phyloP scores from a whole-genome alignment of 768 basidiomycete species.

The Serendipita vermifera region DNA sequence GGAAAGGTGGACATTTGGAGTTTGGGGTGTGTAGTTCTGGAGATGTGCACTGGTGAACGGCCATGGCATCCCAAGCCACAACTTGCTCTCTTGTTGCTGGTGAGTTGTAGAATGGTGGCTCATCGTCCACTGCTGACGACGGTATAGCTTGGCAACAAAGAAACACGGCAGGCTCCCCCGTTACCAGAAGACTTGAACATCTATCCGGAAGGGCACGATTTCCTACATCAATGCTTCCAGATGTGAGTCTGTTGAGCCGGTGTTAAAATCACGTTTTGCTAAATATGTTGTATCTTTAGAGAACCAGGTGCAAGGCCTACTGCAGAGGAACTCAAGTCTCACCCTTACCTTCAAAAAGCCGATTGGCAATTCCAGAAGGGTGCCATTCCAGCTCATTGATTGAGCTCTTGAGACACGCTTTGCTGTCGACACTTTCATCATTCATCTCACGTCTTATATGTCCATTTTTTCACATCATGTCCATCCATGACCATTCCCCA shows the following conservation, averaged over 20 bases:
- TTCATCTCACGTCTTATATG: no score
- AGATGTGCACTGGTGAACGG: conserved; percentile 35
- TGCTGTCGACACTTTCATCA: no score
- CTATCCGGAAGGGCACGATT: conserved; percentile 66
- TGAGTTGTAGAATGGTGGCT: conserved; percentile 9
- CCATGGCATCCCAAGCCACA: conserved; percentile 25
- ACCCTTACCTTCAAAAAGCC: conserved; percentile 2
- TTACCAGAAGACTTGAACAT: conserved; percentile 73
- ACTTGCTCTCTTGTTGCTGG: background rate
- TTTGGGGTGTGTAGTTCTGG: conserved; percentile 35
- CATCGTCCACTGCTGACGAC: background rate
- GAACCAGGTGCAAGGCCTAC: background rate
- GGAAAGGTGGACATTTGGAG: conserved; percentile 40
- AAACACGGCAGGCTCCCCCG: conserved; percentile 61
- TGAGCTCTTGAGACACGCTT: no score
- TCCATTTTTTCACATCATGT: no score
- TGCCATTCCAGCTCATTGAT: background rate
- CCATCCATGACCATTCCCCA: no score
- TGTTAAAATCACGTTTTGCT: background rate
- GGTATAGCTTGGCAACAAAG: conserved; percentile 36
- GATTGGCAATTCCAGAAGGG: conserved; percentile 4
- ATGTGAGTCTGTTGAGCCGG: conserved; percentile 39
- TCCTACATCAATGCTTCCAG: conserved; percentile 79
- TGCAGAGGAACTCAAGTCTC: background rate
- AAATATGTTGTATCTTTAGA: background rate